Evolutionary conservation across 208 protist species (phyloP).

Genomic region (Trypanosoma lewisi): DNA sequence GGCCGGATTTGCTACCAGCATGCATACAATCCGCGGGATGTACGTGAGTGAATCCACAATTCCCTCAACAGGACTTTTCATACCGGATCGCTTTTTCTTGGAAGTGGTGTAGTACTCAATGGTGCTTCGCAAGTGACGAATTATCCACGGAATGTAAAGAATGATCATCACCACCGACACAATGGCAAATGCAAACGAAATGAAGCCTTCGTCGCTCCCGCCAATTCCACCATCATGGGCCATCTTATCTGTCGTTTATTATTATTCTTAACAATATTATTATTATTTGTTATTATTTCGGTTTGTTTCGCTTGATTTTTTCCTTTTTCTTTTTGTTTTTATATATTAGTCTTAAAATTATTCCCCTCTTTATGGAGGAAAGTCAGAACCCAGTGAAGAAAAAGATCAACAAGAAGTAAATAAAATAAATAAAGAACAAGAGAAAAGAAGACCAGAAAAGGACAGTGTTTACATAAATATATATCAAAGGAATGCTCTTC

Average conservation of each 20-base stretch:
- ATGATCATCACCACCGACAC: conserved; percentile 81
- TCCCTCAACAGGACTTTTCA: conserved; percentile 61
- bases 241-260: conserved; percentile 22
- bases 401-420: too few species aligned
- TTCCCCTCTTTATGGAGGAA: background rate
- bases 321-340: background rate
- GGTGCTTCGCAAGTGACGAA: conserved; percentile 44
- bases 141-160: conserved; percentile 87
- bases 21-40: conserved; percentile 48
- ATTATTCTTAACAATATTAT: background rate
- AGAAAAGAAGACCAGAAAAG: too few species aligned
- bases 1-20: conserved; percentile 42
- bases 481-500: too few species aligned
- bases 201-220: conserved; percentile 87
- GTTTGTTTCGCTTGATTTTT: too few species aligned
- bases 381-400: too few species aligned
- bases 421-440: too few species aligned
- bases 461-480: too few species aligned
- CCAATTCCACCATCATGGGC: conserved; percentile 56
- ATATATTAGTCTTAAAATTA: background rate
- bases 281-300: background rate
- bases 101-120: conserved; percentile 62
- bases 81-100: conserved; percentile 39
- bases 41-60: conserved; percentile 63
- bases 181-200: conserved; percentile 86